These are phyloP conservation scores for Naganishia sp. DNA, from an alignment of 1,284 basidiomycete species.

Conservation along the genomic window DNA sequence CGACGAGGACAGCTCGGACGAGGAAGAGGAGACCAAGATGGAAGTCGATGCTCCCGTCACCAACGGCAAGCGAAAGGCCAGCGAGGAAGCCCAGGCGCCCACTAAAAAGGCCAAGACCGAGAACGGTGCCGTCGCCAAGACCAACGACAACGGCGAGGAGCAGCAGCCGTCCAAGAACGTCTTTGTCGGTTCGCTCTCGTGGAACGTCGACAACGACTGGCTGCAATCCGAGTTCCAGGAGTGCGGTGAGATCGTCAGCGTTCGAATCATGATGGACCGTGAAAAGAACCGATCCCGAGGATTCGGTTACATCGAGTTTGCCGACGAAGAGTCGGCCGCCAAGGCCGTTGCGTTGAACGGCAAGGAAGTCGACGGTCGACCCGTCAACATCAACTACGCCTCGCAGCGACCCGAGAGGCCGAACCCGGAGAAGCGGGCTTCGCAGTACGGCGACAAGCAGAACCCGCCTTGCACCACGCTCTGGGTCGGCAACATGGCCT, in stretches of 20 bases:
- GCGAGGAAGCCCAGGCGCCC: conserved; percentile 62
- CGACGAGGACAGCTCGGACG: conserved; percentile 51
- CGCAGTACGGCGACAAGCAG: conserved; percentile 70
- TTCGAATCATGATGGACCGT: conserved; percentile 88
- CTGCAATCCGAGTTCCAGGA: conserved; percentile 85
- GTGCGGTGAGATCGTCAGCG: conserved; percentile 83
- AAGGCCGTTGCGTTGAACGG: conserved; percentile 76
- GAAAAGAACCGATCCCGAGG: conserved; percentile 83
- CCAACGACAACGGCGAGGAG: conserved; percentile 48
- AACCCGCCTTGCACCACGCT: conserved; percentile 75
- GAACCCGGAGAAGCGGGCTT: conserved; percentile 71
- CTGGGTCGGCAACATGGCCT: conserved; percentile 90
- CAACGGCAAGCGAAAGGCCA: conserved; percentile 80
- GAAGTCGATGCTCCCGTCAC: conserved; percentile 58
- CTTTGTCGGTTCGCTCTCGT: conserved; percentile 92
- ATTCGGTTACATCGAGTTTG: conserved; percentile 94
- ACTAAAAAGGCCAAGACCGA: conserved; percentile 77
- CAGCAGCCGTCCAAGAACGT: conserved; percentile 66
- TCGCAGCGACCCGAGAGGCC: conserved; percentile 60
- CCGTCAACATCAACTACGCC: conserved; percentile 83
- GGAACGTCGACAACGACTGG: conserved; percentile 98
- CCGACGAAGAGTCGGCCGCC: conserved; percentile 63
- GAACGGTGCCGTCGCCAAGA: conserved; percentile 53
- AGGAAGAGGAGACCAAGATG: conserved; percentile 54
- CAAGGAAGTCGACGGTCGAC: conserved; percentile 87